Percentiles rank a stretch among this genome's conserved stretches.
Evolutionary conservation across 805 yeast species (phyloP).

Genomic region (Kodamaea leandrae): DNA sequence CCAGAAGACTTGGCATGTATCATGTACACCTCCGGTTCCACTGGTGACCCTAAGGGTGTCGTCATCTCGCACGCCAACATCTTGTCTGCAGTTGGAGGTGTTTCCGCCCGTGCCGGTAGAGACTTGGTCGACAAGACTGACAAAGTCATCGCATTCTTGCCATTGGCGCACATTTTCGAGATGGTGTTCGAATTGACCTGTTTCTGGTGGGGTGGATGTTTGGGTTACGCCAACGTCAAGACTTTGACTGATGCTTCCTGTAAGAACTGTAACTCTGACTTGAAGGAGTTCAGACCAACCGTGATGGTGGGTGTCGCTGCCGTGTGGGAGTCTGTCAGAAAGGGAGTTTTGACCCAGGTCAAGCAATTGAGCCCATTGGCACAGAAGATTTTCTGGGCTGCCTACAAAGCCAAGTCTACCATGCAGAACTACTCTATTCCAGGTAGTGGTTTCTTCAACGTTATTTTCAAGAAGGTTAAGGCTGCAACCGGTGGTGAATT

Average conservation of each 20-base stretch:
- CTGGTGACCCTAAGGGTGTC: slow-evolving; percentile 86
- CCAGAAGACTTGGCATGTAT: slow-evolving; percentile 67
- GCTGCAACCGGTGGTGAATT: slow-evolving; percentile 94
- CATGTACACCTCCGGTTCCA: slow-evolving; percentile 86
- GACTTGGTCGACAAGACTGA: slow-evolving; percentile 54
- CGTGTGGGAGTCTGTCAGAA: slow-evolving; percentile 94
- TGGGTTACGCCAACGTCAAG: slow-evolving; percentile 92
- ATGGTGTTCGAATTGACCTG: slow-evolving; percentile 76
- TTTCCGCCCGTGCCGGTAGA: slow-evolving; percentile 57
- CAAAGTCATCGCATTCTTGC: slow-evolving; percentile 82
- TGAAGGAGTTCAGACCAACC: slow-evolving; percentile 83
- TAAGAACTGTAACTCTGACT: slow-evolving; percentile 84
- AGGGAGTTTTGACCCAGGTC: slow-evolving; percentile 83
- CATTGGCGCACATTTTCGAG: slow-evolving; percentile 95
- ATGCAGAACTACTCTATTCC: slow-evolving; percentile 69
- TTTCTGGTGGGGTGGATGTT: slow-evolving; percentile 84
- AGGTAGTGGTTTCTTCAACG: slow-evolving; percentile 66
- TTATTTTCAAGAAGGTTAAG: slow-evolving; percentile 83
- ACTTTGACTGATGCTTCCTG: slow-evolving; percentile 82
- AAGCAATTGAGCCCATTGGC: slow-evolving; percentile 58
- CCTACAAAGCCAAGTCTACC: slow-evolving; percentile 69
- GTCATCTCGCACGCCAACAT: slow-evolving; percentile 64
- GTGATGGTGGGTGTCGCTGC: slow-evolving; percentile 98
- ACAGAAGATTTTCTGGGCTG: slow-evolving; percentile 87
- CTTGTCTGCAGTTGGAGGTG: slow-evolving; percentile 85